These are phyloP conservation scores for Solanum etuberosum DNA, from an alignment of 257 asterid genomes.

Conservation along the genomic window DNA sequence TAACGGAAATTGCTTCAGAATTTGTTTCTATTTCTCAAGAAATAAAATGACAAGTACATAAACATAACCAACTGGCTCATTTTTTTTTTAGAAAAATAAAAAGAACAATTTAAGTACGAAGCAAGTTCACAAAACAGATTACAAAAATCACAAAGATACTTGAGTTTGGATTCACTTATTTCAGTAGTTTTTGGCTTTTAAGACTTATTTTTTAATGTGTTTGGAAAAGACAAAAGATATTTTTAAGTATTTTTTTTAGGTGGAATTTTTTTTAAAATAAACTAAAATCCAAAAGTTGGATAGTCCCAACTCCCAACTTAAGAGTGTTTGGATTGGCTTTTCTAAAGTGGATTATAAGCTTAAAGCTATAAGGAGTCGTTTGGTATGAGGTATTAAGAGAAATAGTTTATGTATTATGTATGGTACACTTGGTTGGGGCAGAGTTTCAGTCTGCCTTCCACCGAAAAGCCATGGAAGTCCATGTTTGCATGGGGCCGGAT, in stretches of 20 bases:
- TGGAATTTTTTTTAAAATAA: neutral
- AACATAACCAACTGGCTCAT: neutral
- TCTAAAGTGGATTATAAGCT: neutral
- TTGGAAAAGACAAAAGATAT: neutral
- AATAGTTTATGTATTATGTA: too few relatives aligned
- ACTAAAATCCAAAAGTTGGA: neutral
- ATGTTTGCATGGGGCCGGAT: too few relatives aligned
- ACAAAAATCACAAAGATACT: neutral
- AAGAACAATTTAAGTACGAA: neutral
- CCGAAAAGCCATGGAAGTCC: too few relatives aligned
- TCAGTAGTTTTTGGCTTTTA: too few relatives aligned
- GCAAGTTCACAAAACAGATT: neutral
- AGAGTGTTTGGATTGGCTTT: neutral
- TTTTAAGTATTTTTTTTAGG: too few relatives aligned
- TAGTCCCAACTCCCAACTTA: too few relatives aligned
- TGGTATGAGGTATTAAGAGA: too few relatives aligned
- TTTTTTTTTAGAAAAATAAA: neutral
- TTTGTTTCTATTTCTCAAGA: too few relatives aligned
- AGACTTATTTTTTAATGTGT: too few relatives aligned
- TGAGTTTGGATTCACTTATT: neutral
- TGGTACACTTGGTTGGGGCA: too few relatives aligned
- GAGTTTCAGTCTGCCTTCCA: too few relatives aligned
- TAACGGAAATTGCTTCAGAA: neutral
- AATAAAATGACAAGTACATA: neutral
- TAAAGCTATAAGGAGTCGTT: too few relatives aligned